Percentiles rank a stretch among this genome's conserved stretches.
phyloP scores from a whole-genome alignment of 2,329 filamentous ascomycete genomes.

The Cercospora zeae-maydis region DNA sequence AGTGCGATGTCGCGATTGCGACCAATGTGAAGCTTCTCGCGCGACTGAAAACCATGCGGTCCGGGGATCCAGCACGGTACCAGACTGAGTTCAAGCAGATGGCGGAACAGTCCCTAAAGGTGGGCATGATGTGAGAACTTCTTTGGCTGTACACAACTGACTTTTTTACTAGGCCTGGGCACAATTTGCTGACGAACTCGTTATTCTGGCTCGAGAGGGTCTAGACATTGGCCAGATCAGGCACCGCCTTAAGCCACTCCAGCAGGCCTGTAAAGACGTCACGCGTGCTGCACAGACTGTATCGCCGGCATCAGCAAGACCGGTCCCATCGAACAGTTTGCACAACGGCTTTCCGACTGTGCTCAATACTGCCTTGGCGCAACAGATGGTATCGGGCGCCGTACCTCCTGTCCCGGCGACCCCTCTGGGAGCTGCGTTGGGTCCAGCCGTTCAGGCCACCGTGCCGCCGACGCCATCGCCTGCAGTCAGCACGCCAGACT shows the following conservation, averaged over 20 bases:
- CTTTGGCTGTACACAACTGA: neutral
- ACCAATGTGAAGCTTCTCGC: conserved; percentile 69
- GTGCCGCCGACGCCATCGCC: conserved; percentile 44
- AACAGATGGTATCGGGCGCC: conserved; percentile 32
- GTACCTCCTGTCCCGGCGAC: conserved; percentile 70
- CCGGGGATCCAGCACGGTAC: conserved; percentile 75
- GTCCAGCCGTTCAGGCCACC: conserved; percentile 85
- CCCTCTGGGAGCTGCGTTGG: conserved; percentile 81
- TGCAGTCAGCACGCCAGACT: conserved; percentile 20
- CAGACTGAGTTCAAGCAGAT: conserved; percentile 63
- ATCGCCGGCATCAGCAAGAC: conserved; percentile 61
- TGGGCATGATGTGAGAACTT: conserved; percentile 29
- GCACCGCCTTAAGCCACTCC: conserved; percentile 71
- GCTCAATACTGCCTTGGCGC: conserved; percentile 28
- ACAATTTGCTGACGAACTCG: conserved; percentile 61
- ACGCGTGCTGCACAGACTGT: conserved; percentile 60
- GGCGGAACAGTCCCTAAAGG: conserved; percentile 68
- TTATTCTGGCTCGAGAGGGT: conserved; percentile 39
- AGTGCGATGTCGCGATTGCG: conserved; percentile 66
- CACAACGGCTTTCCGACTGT: conserved; percentile 26
- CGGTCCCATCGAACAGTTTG: conserved; percentile 15
- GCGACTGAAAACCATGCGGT: conserved; percentile 72
- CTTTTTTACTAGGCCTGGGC: conserved; percentile 56
- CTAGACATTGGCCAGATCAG: conserved; percentile 62
- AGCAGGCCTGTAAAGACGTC: conserved; percentile 78